Evolutionary conservation across 2,329 filamentous ascomycete genomes (phyloP).

Genomic region (Fusarium continuum): DNA sequence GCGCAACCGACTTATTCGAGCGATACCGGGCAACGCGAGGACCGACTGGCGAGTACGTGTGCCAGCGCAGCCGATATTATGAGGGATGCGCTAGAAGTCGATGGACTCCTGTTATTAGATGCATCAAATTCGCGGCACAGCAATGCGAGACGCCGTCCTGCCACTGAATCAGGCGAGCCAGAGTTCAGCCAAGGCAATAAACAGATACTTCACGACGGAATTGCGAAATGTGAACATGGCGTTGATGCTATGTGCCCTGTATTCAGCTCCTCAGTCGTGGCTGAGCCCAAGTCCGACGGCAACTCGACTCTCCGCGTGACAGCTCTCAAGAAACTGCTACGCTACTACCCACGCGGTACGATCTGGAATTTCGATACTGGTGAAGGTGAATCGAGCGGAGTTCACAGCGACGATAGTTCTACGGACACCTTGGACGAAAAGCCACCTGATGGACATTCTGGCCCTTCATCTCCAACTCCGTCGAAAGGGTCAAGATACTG

Average conservation of each 20-base stretch:
- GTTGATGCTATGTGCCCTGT: neutral
- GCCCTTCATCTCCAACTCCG: neutral
- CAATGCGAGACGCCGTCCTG: too few species aligned
- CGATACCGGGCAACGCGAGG: neutral
- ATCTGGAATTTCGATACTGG: neutral
- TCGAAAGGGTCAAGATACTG: neutral
- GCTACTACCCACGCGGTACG: neutral
- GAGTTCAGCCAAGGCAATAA: neutral
- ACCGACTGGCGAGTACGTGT: neutral
- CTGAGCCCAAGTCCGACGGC: neutral
- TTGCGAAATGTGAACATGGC: neutral
- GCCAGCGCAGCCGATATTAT: neutral
- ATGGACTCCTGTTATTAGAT: neutral
- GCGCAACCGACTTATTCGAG: neutral
- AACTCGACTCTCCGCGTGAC: neutral
- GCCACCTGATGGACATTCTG: too few species aligned
- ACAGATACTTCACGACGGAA: neutral
- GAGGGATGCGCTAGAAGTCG: neutral
- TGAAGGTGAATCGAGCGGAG: neutral
- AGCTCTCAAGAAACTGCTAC: neutral
- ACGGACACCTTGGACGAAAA: neutral
- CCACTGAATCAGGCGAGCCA: neutral
- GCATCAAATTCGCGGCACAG: neutral
- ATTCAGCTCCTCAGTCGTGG: neutral
- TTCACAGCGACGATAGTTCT: neutral